A percentile compares a stretch with the other conserved stretches of the same genome.
phyloP scores from a whole-genome alignment of 148 eudicot genomes.

The Heliamphora exappendiculata region DNA sequence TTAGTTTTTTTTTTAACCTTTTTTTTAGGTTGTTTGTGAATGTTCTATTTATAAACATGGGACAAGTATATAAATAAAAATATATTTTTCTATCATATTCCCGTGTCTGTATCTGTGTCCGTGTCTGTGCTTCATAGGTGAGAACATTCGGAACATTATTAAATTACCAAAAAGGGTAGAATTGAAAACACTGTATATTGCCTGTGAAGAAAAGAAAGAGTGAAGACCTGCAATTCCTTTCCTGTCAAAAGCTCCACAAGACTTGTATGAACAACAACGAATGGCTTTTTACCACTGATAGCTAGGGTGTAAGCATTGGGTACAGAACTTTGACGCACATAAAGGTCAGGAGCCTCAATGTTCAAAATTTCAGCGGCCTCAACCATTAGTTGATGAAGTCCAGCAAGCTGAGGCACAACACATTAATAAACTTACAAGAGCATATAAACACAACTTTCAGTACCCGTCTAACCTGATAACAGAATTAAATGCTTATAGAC shows the following conservation, averaged over 20 bases:
- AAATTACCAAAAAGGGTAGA: background rate
- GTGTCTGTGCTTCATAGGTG: too few species aligned
- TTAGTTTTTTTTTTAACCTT: too few species aligned
- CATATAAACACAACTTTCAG: background rate
- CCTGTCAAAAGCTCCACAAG: constrained; percentile 84
- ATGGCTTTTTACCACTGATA: constrained; percentile 81
- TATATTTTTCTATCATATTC: too few species aligned
- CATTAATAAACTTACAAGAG: background rate
- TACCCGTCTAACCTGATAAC: background rate
- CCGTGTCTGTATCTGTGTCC: too few species aligned
- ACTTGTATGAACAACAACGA: constrained; percentile 92
- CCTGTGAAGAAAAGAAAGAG: constrained; percentile 35
- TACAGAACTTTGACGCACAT: constrained; percentile 84
- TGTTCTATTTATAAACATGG: too few species aligned
- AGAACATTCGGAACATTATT: too few species aligned
- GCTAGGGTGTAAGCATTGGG: constrained; percentile 95
- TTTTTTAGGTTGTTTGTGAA: too few species aligned
- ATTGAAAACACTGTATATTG: constrained; percentile 48
- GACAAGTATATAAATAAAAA: too few species aligned
- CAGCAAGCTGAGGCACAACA: constrained; percentile 60
- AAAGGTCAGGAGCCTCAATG: constrained; percentile 21
- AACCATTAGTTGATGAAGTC: constrained; percentile 68
- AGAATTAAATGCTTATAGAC: background rate
- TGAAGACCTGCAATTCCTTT: constrained; percentile 82
- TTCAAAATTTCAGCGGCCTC: constrained; percentile 57